Evolutionary conservation across 2,329 filamentous ascomycete species (phyloP), one percentile per base, ranked within the genome.

Genomic region (Beauveria varroae): DNA sequence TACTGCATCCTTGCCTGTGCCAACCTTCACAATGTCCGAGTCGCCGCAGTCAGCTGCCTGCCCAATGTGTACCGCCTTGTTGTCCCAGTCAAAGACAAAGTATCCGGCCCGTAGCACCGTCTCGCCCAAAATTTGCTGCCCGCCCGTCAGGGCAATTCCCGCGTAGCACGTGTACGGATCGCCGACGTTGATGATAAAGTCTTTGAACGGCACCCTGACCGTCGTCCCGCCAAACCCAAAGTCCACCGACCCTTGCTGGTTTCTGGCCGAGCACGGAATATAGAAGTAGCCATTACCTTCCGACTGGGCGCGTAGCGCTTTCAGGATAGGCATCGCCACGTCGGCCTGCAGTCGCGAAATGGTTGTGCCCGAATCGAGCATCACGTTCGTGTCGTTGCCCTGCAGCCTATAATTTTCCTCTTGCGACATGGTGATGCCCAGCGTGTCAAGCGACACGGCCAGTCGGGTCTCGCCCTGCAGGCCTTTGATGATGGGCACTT

Each of bases 291-390:
- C 79, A 9, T 74, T 66, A 8, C 71, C 70, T 57, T 78, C 74
- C 20, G 74, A 69, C 34, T 67, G 41, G 0, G 76, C 79, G 10
- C 73, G 72, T 37, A 84, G 76, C n/a, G 72, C 71, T 3, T 71
- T 64, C 1, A 79, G 74, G 3, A 84, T 73, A 2, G 74, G 74
- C 5, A 66, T 62, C n/a, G 79, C 78, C 8, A 81, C 69, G 1
- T 69, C 47, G 10, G 71, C 65, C 20, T 80, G 80, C 43, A 84
- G 74, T 22, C 78, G 74, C 3, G 72, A 76, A 14, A 83, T 68
- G 0, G 81, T 82, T 1, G 79, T 79, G 57, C 82, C 82, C 2
- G 78, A 80, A 70, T 85, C 82, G 57, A 84, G 73, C 68, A 81
- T 74, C 24, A 80, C 76, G 53, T 74, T 75, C 10, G 73, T 66